A percentile compares a stretch with the other conserved stretches of the same genome.
Evolutionary conservation across 805 yeast genomes (phyloP).

Genomic region (Saccharomyces kudriavzevii): DNA sequence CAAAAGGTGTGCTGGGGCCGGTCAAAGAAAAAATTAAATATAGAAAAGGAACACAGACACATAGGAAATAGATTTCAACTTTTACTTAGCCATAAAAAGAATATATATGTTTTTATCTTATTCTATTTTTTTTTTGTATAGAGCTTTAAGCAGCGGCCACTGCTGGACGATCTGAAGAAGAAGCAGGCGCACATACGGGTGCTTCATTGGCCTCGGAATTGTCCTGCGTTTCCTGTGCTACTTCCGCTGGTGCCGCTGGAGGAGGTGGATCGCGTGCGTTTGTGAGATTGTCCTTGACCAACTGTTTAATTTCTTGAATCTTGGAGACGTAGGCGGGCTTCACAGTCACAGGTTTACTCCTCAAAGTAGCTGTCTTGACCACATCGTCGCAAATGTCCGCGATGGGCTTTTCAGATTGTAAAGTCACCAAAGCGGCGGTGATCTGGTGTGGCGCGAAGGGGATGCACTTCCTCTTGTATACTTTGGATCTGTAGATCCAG

Average conservation of each 20-base stretch:
- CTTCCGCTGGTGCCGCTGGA: constrained; percentile 1
- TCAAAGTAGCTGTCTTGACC: constrained; percentile 30
- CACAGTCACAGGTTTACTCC: constrained; percentile 31
- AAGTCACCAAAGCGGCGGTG: constrained; percentile 46
- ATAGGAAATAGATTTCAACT: neutral
- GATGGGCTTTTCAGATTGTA: constrained; percentile 36
- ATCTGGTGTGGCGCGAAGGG: constrained; percentile 28
- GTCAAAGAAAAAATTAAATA: too few species aligned
- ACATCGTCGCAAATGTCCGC: constrained; percentile 37
- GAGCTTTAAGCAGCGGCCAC: neutral
- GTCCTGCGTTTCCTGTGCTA: neutral
- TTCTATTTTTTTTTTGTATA: neutral
- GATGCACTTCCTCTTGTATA: constrained; percentile 16
- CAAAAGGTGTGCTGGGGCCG: too few species aligned
- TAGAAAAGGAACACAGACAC: too few species aligned
- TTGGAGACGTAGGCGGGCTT: constrained; percentile 37
- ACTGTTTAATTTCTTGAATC: constrained; percentile 37
- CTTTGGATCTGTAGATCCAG: constrained; percentile 38
- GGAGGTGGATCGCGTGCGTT: constrained; percentile 1
- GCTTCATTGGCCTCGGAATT: neutral
- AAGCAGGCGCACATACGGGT: neutral
- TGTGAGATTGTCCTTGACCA: constrained; percentile 24
- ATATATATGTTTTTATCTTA: neutral
- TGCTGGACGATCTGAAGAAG: neutral
- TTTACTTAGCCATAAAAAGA: neutral